A percentile compares a stretch with the other conserved stretches of the same genome.
These are phyloP conservation scores for Pichia sp. DNA, from an alignment of 1,139 yeast species.

Conservation along the genomic window DNA sequence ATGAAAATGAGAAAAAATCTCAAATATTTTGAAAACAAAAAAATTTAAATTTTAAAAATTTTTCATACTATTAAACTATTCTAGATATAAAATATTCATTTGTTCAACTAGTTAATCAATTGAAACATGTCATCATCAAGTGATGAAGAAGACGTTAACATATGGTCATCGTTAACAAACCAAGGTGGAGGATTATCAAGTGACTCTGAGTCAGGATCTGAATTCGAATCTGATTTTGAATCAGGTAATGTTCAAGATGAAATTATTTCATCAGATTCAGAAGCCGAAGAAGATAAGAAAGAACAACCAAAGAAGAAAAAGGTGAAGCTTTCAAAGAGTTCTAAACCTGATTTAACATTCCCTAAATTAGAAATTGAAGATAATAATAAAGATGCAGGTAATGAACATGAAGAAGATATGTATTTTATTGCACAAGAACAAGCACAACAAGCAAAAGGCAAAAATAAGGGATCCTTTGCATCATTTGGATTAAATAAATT, in stretches of 20 bases:
- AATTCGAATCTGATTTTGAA: constrained; percentile 27
- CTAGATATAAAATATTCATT: background rate
- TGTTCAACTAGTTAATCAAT: background rate
- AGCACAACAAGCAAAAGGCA: constrained; percentile 60
- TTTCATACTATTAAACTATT: background rate
- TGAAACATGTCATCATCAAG: constrained; percentile 20
- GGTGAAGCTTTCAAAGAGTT: constrained; percentile 19
- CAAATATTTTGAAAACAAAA: background rate
- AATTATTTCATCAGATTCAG: constrained; percentile 44
- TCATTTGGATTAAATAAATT: constrained; percentile 82
- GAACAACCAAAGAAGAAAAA: constrained; percentile 12
- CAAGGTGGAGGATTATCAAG: constrained; percentile 29
- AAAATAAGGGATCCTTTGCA: constrained; percentile 61
- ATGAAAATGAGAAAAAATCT: background rate
- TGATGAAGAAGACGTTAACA: constrained; percentile 63
- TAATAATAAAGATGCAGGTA: constrained; percentile 30
- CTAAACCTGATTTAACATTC: constrained; percentile 32
- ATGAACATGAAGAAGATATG: constrained; percentile 31
- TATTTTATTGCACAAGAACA: constrained; percentile 37
- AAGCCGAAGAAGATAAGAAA: constrained; percentile 16
- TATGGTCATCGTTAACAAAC: constrained; percentile 48
- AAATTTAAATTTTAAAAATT: background rate
- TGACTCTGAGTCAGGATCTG: constrained; percentile 30
- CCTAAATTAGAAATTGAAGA: constrained; percentile 68
- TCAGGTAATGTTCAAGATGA: constrained; percentile 44